Base-by-base conservation (phyloP, 768 basidiomycete genomes). In the Trametes sanguinea region DNA sequence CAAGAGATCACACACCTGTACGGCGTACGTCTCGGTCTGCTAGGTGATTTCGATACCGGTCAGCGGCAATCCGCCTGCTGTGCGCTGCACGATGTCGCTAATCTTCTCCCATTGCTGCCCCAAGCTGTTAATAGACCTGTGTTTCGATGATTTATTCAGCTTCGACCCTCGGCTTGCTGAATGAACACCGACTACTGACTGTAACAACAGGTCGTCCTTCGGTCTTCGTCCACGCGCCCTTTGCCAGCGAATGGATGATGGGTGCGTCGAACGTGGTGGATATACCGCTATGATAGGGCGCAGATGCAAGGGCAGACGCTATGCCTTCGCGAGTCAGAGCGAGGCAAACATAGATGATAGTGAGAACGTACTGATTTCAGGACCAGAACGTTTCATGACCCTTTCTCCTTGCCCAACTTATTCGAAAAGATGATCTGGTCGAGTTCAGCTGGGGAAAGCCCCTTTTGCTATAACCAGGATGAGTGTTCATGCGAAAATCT, bases 51-150 rank as follows among this genome's bases (percentile, higher is more conserved):
- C 92, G 86, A 74, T 87, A 94, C 57, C 92, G 82, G 74, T 94
- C 92, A 9, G n/a, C 92, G 83, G 73, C 92, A 94, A 71, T 94
- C 92, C 2, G 86, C 78, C 16, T n/a, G 89, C 85, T 81, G 85
- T 87, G 45, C 92, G 81, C 29, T 89, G 89, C 5, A 94, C 90
- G 17, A 79, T 72, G 45, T 75, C 75, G 68, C 88, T 85, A 46
- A 94, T 82, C 68, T 86, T 89, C 74, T 91, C 88, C 92, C 92
- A 94, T 69, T 86, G 83, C 64, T 89, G 87, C 13, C 92, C 92
- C 29, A 86, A 73, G 51, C 85, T 81, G 6, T 72, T 71, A 16
- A 94, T 87, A 27, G 90, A 89, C 58, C 92, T 94, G 35, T 53
- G n/a, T 50, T 10, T 4, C 5, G 13, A n/a, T 5, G 2, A 3